Conservation (phyloP, 2,329 filamentous ascomycete species). For the Colletotrichum kahawae region DNA sequence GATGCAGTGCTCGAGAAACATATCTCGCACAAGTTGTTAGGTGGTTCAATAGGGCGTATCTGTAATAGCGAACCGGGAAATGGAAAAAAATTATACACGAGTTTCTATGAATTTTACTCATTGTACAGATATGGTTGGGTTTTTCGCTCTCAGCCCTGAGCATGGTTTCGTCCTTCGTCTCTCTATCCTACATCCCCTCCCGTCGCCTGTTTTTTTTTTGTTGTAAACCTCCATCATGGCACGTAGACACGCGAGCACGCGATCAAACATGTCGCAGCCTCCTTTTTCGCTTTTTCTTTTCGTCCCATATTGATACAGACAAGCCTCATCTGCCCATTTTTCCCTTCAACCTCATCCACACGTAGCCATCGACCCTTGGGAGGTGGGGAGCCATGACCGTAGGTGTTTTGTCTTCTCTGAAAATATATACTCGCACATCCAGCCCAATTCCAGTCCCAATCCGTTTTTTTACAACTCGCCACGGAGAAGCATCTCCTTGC, state of each 20-base stretch:
- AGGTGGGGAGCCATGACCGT: neutral
- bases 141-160: neutral
- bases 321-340: neutral
- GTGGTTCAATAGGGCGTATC: neutral
- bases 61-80: neutral
- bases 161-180: neutral
- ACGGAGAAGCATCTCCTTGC: slow-evolving; percentile 56
- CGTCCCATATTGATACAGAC: slow-evolving; percentile 3
- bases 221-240: neutral
- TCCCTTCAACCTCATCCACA: neutral
- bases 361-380: neutral
- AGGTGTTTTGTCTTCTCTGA: neutral
- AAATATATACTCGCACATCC: neutral
- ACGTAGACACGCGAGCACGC: neutral
- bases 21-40: neutral
- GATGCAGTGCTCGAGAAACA: neutral
- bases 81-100: neutral
- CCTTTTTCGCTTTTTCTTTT: neutral
- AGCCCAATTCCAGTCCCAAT: neutral
- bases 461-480: slow-evolving; percentile 50
- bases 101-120: neutral
- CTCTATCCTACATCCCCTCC: slow-evolving; percentile 12
- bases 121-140: slow-evolving; percentile 12
- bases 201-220: neutral
- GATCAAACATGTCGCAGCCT: neutral